A percentile compares a stretch with the other conserved stretches of the same genome.
Conservation (phyloP, 208 protist genomes). For the Crithidia acanthocephali region DNA sequence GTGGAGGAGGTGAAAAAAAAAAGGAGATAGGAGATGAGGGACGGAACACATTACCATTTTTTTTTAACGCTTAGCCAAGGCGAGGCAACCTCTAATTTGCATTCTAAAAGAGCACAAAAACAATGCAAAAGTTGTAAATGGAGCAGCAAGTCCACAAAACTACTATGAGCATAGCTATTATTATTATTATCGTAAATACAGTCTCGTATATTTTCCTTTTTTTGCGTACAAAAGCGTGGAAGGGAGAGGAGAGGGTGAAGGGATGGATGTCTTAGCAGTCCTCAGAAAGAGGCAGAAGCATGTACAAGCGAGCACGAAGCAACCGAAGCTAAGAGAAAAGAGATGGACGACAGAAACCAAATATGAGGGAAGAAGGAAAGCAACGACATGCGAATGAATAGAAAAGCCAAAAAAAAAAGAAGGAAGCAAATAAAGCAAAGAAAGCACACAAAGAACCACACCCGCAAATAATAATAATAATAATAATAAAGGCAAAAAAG, state of each 20-base stretch:
- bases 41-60: no score
- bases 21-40: neutral
- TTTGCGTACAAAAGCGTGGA: no score
- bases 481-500: neutral
- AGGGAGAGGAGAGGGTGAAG: neutral
- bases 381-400: neutral
- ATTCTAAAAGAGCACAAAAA: neutral
- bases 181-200: neutral
- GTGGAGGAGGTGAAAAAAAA: slow-evolving; percentile 5
- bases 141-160: neutral
- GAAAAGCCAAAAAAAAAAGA: slow-evolving; percentile 17
- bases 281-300: neutral
- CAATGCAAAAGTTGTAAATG: neutral
- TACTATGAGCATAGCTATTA: neutral
- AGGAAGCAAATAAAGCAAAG: no score
- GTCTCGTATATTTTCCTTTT: neutral
- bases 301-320: no score
- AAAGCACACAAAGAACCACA: no score
- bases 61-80: no score
- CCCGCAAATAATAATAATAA: slow-evolving; percentile 27
- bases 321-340: no score
- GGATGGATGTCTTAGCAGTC: neutral
- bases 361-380: slow-evolving; percentile 1
- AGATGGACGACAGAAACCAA: no score
- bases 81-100: neutral